phyloP scores from a whole-genome alignment of 768 basidiomycete species.

The Tricholoma flavovirens region DNA sequence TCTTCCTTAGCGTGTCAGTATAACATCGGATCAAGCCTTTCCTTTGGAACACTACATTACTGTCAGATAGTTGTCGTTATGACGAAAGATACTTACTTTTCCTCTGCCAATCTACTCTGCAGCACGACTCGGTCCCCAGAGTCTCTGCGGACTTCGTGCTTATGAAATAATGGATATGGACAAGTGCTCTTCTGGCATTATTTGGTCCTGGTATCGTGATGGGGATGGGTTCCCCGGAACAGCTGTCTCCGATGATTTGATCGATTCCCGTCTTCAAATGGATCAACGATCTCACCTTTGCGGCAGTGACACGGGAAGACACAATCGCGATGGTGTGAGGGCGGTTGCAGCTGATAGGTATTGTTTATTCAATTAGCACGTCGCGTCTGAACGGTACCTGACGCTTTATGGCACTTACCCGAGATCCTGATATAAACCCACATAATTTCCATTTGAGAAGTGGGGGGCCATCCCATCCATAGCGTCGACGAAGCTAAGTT shows the following conservation, averaged over 20 bases:
- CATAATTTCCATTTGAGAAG: no score
- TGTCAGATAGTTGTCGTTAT: constrained; percentile 1
- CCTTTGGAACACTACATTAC: background rate
- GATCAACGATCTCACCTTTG: background rate
- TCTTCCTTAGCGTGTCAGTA: background rate
- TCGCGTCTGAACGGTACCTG: background rate
- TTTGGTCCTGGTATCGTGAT: background rate
- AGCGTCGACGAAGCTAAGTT: background rate
- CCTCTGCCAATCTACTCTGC: background rate
- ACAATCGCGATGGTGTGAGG: background rate
- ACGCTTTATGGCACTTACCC: background rate
- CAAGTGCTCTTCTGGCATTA: background rate
- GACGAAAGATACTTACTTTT: background rate
- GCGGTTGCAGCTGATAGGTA: background rate
- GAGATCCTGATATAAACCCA: no score
- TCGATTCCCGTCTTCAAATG: background rate
- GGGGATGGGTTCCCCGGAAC: background rate
- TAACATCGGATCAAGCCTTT: background rate
- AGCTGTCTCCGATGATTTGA: background rate
- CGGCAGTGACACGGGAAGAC: background rate
- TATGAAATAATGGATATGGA: background rate
- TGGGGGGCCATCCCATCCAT: no score
- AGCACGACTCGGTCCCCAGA: no score
- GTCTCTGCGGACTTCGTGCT: background rate
- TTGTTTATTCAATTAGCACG: background rate